Percentiles rank a stretch among this genome's conserved stretches.
Evolutionary conservation across 2,329 filamentous ascomycete genomes (phyloP).

Genomic region (Xylariomycetidae sp.): DNA sequence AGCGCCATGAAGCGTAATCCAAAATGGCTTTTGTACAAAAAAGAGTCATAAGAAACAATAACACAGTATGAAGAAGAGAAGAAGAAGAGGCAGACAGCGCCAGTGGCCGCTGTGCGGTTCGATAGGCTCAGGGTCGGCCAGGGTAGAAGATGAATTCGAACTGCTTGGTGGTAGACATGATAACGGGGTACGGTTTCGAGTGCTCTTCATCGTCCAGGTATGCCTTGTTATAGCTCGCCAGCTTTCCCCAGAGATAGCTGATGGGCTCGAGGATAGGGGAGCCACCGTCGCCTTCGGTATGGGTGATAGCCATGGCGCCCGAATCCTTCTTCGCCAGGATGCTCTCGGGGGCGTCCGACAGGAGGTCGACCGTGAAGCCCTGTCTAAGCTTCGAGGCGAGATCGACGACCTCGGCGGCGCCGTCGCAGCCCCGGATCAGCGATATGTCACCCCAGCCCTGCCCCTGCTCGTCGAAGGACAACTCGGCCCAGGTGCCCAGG

Average conservation of each 20-base stretch:
- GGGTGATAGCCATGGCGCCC: not conserved
- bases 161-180: not conserved
- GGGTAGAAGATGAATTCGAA: not conserved
- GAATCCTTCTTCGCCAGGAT: not conserved
- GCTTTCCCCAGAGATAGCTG: no score
- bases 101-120: no score
- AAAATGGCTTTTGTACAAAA: no score
- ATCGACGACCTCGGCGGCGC: not conserved
- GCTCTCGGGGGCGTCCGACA: not conserved
- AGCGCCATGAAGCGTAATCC: no score
- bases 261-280: no score
- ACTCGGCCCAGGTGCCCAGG: not conserved
- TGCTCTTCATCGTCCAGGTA: not conserved
- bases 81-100: no score
- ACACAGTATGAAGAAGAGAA: no score
- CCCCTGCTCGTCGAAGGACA: not conserved
- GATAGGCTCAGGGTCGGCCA: no score
- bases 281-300: no score
- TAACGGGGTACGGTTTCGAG: not conserved
- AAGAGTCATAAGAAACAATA: no score
- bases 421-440: conserved; percentile 1
- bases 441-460: not conserved
- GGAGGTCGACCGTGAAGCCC: not conserved
- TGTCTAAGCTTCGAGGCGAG: not conserved
- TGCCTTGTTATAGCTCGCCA: not conserved